phyloP scores from a whole-genome alignment of 2,329 filamentous ascomycete genomes.

The Apiospora koreana region DNA sequence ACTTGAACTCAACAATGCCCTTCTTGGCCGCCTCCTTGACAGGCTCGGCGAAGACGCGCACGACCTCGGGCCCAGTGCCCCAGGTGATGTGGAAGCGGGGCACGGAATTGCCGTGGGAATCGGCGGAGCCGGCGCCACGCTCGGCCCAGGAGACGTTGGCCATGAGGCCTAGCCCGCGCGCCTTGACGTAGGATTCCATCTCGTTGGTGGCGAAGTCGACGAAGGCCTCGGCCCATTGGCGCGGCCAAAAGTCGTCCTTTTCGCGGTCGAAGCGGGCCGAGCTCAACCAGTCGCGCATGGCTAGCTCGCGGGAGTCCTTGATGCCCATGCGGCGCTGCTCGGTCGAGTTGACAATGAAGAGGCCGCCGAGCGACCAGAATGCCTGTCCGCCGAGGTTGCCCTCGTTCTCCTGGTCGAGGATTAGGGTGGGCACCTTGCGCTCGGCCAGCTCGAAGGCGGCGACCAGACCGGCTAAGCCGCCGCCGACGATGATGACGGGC shows the following conservation, averaged over 20 bases:
- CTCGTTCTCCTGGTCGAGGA: conserved; percentile 61
- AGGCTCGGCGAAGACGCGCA: conserved; percentile 58
- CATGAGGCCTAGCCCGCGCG: conserved; percentile 52
- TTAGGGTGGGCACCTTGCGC: conserved; percentile 48
- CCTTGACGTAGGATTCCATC: conserved; percentile 59
- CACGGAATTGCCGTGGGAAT: conserved; percentile 63
- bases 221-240: conserved; percentile 63
- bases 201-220: conserved; percentile 62
- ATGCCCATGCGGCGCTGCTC: conserved; percentile 60
- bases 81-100: conserved; percentile 64
- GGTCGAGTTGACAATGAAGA: conserved; percentile 60
- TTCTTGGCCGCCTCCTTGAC: conserved; percentile 52
- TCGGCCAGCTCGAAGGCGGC: conserved; percentile 58
- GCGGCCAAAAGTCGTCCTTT: conserved; percentile 57
- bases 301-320: conserved; percentile 56
- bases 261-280: conserved; percentile 60
- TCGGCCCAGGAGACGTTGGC: conserved; percentile 62
- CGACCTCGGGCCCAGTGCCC: conserved; percentile 62
- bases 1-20: conserved; percentile 56
- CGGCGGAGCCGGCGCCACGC: conserved; percentile 54
- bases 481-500: conserved; percentile 58
- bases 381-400: conserved; percentile 61
- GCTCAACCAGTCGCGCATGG: conserved; percentile 60
- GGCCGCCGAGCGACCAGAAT: conserved; percentile 64
- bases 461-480: conserved; percentile 60